phyloP scores from a whole-genome alignment of 2,329 filamentous ascomycete genomes.

The Clonostachys rhizophaga region DNA sequence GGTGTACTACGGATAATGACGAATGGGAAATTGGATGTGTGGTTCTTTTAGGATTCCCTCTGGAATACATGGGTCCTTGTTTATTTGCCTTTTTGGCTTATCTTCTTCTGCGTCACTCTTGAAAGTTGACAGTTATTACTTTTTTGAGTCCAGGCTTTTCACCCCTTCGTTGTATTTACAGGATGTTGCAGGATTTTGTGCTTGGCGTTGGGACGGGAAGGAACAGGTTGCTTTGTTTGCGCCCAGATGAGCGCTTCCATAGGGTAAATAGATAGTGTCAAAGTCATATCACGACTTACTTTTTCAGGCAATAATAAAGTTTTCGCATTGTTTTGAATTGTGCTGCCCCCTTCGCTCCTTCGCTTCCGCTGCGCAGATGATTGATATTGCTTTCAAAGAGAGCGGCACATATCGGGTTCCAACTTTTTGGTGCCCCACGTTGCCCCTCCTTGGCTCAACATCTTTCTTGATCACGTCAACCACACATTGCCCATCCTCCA shows the following conservation, averaged over 20 bases:
- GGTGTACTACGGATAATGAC: background rate
- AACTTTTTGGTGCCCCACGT: conserved; percentile 1
- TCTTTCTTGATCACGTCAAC: background rate
- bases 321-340: too few species aligned
- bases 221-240: background rate
- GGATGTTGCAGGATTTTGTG: background rate
- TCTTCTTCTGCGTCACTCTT: background rate
- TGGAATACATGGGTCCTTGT: too few species aligned
- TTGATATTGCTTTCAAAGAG: background rate
- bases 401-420: background rate
- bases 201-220: background rate
- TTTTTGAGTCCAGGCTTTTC: background rate
- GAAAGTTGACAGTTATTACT: background rate
- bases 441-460: background rate
- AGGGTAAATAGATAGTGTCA: background rate
- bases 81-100: background rate
- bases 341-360: background rate
- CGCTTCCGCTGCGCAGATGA: too few species aligned
- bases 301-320: background rate
- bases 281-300: background rate
- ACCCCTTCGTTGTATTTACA: background rate
- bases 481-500: background rate
- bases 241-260: background rate
- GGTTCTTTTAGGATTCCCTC: too few species aligned
- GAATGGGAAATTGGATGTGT: background rate